A percentile compares a stretch with the other conserved stretches of the same genome.
phyloP scores from a whole-genome alignment of 1,284 basidiomycete genomes.

The Trichosporon sp. region DNA sequence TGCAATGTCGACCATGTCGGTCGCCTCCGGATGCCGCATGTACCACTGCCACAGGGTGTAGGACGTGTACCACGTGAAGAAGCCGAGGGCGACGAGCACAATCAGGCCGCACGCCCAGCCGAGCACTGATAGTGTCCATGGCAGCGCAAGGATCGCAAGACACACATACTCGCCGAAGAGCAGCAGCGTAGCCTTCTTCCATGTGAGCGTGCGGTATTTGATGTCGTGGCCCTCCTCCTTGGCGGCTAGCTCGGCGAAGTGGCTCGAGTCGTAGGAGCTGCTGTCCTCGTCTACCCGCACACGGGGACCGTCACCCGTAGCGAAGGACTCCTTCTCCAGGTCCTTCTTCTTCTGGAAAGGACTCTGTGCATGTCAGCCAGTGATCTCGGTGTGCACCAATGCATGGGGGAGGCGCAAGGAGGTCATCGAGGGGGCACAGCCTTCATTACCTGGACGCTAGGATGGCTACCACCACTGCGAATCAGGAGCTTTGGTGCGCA shows the following conservation, averaged over 20 bases:
- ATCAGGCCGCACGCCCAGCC: slow-evolving; percentile 49
- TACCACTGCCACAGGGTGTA: slow-evolving; percentile 53
- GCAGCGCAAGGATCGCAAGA: slow-evolving; percentile 43
- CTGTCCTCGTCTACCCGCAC: background rate
- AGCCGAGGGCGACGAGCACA: slow-evolving; percentile 57
- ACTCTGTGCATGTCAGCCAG: background rate
- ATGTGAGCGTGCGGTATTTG: slow-evolving; percentile 34
- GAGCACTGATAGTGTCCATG: slow-evolving; percentile 40
- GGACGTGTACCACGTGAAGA: slow-evolving; percentile 43
- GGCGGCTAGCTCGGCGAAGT: slow-evolving; percentile 29
- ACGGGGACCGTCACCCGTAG: background rate
- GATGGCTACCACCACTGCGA: too few species aligned
- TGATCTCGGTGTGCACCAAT: background rate
- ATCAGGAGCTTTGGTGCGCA: background rate
- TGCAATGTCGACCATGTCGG: slow-evolving; percentile 63
- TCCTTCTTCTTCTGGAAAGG: background rate
- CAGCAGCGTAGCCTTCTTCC: slow-evolving; percentile 43
- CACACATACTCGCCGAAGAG: slow-evolving; percentile 47
- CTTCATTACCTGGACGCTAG: too few species aligned
- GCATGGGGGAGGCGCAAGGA: background rate
- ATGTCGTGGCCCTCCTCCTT: slow-evolving; percentile 37
- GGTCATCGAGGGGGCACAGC: too few species aligned
- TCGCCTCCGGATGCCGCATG: slow-evolving; percentile 56
- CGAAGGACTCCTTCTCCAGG: background rate
- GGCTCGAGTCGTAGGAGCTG: background rate